These are phyloP conservation scores for Boletus rufocinnamomeus DNA, from an alignment of 768 basidiomycete species.

Conservation along the genomic window DNA sequence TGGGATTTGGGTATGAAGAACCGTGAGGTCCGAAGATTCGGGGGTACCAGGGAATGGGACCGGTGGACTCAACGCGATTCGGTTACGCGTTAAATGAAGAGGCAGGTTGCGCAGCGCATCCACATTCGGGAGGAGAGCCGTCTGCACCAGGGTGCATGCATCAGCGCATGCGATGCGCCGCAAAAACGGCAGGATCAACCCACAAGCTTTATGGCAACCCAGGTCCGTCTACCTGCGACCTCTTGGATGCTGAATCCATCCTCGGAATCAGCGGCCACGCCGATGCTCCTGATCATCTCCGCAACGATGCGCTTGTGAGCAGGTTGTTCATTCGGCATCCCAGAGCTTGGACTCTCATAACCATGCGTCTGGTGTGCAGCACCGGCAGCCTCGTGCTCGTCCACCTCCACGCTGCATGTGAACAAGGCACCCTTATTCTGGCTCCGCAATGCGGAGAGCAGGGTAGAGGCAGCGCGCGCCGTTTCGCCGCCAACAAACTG, in stretches of 20 bases:
- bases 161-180: background rate
- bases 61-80: slow-evolving; percentile 32
- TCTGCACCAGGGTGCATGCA: slow-evolving; percentile 39
- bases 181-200: slow-evolving; percentile 22
- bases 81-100: slow-evolving; percentile 49
- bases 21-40: slow-evolving; percentile 56
- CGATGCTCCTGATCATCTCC: slow-evolving; percentile 76
- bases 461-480: slow-evolving; percentile 62
- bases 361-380: background rate
- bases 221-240: slow-evolving; percentile 55
- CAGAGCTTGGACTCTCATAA: slow-evolving; percentile 3
- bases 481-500: slow-evolving; percentile 82
- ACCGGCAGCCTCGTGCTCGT: slow-evolving; percentile 54
- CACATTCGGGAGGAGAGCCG: slow-evolving; percentile 67
- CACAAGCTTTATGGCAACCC: slow-evolving; percentile 86
- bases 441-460: slow-evolving; percentile 71
- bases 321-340: slow-evolving; percentile 25
- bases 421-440: slow-evolving; percentile 77
- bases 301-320: slow-evolving; percentile 64
- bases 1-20: slow-evolving; percentile 39
- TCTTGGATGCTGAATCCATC: slow-evolving; percentile 38
- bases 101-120: slow-evolving; percentile 64
- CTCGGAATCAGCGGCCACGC: slow-evolving; percentile 82
- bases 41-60: slow-evolving; percentile 74
- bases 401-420: slow-evolving; percentile 85